Conservation (phyloP, 495 filamentous ascomycete species). For the Durotheca rogersii region DNA sequence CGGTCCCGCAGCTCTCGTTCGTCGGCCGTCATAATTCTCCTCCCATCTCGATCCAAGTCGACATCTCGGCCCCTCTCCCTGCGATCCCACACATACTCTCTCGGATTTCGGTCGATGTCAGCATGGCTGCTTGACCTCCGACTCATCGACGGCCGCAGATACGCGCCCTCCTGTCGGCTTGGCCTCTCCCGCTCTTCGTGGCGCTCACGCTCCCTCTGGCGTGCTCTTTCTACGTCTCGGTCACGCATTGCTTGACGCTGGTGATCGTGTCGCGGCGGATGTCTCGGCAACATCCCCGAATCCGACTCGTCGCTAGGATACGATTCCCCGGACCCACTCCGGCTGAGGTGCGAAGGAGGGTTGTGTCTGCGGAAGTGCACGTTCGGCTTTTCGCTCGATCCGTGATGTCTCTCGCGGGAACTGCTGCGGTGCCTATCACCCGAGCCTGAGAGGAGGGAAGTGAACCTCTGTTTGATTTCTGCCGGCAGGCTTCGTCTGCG, state of each 20-base stretch:
- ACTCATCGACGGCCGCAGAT: slow-evolving; percentile 34
- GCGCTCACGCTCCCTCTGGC: slow-evolving; percentile 33
- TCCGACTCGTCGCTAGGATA: slow-evolving; percentile 34
- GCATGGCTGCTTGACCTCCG: slow-evolving; percentile 48
- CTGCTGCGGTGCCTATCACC: slow-evolving; percentile 30
- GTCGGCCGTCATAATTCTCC: slow-evolving; percentile 31
- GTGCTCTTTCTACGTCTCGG: slow-evolving; percentile 30
- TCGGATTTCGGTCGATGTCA: slow-evolving; percentile 39
- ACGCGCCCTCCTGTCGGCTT: slow-evolving; percentile 28
- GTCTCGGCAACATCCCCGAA: slow-evolving; percentile 15
- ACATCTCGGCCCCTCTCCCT: slow-evolving; percentile 28
- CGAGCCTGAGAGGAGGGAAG: slow-evolving; percentile 29
- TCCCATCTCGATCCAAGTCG: slow-evolving; percentile 37
- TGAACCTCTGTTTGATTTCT: slow-evolving; percentile 33
- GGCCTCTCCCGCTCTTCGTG: slow-evolving; percentile 31
- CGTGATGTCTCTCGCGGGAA: slow-evolving; percentile 28
- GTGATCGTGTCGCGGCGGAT: slow-evolving; percentile 23
- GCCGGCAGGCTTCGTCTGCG: slow-evolving; percentile 30
- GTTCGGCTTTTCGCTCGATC: slow-evolving; percentile 1
- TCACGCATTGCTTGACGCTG: slow-evolving; percentile 34
- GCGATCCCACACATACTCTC: slow-evolving; percentile 34
- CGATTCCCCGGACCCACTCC: slow-evolving; percentile 34
- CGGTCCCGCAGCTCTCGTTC: slow-evolving; percentile 31
- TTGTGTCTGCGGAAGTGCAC: slow-evolving; percentile 27
- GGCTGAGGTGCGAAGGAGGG: slow-evolving; percentile 25